Conservation (phyloP, 768 basidiomycete genomes). For the Tulasnella sp. region DNA sequence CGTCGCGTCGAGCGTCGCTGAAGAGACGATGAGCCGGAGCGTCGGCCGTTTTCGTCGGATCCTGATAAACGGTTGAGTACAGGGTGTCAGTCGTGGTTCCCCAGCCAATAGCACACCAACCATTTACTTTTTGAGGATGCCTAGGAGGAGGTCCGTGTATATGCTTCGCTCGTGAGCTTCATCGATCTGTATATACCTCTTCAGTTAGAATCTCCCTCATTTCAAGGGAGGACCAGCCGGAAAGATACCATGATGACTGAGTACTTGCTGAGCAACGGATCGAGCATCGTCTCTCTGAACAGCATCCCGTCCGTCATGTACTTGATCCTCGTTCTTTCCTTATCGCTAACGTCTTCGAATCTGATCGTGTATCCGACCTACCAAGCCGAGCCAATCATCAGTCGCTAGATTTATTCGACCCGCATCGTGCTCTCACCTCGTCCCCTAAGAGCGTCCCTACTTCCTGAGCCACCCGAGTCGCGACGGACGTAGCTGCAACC, state of each 20-base stretch:
- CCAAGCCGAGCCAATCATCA: not conserved
- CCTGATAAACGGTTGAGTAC: conserved; percentile 86
- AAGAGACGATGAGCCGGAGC: conserved; percentile 85
- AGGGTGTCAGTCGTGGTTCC: conserved; percentile 89
- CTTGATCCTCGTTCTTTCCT: conserved; percentile 74
- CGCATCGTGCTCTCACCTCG: conserved; percentile 40
- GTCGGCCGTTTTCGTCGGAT: conserved; percentile 86
- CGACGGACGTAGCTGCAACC: conserved; percentile 92
- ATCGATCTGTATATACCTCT: conserved; percentile 68
- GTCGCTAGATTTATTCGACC: not conserved
- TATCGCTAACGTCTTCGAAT: conserved; percentile 86
- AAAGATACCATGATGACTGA: conserved; percentile 87
- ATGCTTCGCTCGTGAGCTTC: conserved; percentile 94
- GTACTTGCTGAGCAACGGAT: conserved; percentile 84
- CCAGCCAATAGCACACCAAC: conserved; percentile 61
- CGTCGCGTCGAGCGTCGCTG: conserved; percentile 89
- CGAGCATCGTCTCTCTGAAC: conserved; percentile 84
- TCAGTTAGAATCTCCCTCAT: not conserved
- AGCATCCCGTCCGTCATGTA: conserved; percentile 99
- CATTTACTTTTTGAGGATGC: conserved; percentile 80
- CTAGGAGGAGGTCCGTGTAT: conserved; percentile 90
- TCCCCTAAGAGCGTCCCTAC: conserved; percentile 81
- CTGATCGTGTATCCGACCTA: conserved; percentile 97
- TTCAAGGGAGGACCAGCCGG: not conserved
- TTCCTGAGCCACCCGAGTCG: conserved; percentile 82